Percentiles rank a stretch among this genome's conserved stretches.
These are phyloP conservation scores for Malus hybrid DNA, from an alignment of 331 rosid species.

Conservation along the genomic window DNA sequence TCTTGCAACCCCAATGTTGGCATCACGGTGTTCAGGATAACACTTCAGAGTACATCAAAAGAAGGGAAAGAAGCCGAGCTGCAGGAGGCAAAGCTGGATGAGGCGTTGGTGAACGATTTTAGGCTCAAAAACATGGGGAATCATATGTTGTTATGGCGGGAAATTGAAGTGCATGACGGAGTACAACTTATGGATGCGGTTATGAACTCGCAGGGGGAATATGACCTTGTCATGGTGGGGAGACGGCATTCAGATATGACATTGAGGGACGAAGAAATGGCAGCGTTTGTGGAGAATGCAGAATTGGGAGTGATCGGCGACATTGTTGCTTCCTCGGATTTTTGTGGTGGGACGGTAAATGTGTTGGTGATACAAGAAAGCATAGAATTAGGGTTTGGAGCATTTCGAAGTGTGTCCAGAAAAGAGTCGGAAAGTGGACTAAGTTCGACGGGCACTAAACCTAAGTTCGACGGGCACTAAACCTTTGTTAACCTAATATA, in stretches of 20 bases:
- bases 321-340: constrained; percentile 41
- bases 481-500: too few species aligned
- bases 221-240: constrained; percentile 50
- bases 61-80: not conserved
- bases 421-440: too few species aligned
- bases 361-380: constrained; percentile 40
- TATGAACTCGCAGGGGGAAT: constrained; percentile 23
- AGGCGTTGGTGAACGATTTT: constrained; percentile 32
- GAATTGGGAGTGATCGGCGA: constrained; percentile 53
- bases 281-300: constrained; percentile 27
- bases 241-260: constrained; percentile 1
- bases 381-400: not conserved
- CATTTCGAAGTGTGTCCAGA: too few species aligned
- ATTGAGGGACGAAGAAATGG: constrained; percentile 27
- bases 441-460: too few species aligned
- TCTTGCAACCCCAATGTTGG: not conserved
- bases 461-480: too few species aligned
- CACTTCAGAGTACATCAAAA: not conserved
- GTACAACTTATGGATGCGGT: constrained; percentile 19
- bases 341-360: constrained; percentile 32
- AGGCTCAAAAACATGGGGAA: constrained; percentile 17
- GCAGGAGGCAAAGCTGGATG: constrained; percentile 26
- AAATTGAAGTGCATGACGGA: constrained; percentile 31
- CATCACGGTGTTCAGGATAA: constrained; percentile 11
- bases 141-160: constrained; percentile 12